A percentile compares a stretch with the other conserved stretches of the same genome.
These are phyloP conservation scores for Toxicodendron radicans DNA, from an alignment of 345 rosid genomes.

Conservation along the genomic window DNA sequence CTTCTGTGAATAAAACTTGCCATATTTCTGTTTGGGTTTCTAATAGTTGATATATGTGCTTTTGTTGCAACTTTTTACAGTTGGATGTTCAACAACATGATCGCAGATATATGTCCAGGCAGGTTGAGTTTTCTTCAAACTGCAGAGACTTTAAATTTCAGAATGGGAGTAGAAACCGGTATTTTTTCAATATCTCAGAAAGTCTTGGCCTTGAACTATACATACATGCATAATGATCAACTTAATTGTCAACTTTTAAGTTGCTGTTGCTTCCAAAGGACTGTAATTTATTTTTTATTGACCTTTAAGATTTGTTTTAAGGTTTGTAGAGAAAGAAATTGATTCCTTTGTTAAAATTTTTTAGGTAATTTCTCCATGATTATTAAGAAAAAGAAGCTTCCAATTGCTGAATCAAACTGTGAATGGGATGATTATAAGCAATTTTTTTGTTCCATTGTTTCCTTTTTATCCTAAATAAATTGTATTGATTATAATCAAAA, in stretches of 20 bases:
- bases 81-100: constrained; percentile 60
- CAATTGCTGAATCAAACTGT: neutral
- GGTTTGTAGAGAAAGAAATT: neutral
- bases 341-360: neutral
- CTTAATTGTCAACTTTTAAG: neutral
- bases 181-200: constrained; percentile 7
- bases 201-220: neutral
- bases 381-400: constrained; percentile 1
- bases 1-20: constrained; percentile 2
- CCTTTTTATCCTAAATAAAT: too few relatives aligned
- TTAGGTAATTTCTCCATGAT: neutral
- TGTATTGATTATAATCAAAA: too few relatives aligned
- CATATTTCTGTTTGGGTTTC: neutral
- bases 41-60: neutral
- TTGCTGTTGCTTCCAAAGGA: neutral
- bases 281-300: neutral
- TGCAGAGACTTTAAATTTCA: constrained; percentile 33
- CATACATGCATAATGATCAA: neutral
- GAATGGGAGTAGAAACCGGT: constrained; percentile 39
- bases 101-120: constrained; percentile 75
- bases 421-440: neutral
- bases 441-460: too few relatives aligned
- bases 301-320: neutral
- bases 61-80: constrained; percentile 41
- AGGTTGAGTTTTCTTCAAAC: constrained; percentile 35